These are phyloP conservation scores for Puccinia hordei DNA, from an alignment of 1,284 basidiomycete genomes.

Conservation along the genomic window DNA sequence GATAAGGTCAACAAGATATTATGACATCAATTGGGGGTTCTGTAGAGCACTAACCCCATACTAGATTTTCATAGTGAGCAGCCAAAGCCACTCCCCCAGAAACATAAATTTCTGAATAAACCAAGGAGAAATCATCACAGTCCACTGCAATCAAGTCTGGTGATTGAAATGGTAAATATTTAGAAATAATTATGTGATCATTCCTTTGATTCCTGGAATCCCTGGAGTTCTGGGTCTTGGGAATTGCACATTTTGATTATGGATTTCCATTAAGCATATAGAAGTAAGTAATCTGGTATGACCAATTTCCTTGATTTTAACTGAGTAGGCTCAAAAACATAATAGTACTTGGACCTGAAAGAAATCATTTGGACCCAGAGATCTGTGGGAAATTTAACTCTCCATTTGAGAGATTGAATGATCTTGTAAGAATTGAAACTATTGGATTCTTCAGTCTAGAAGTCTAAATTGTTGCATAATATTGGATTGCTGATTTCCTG, in stretches of 20 bases:
- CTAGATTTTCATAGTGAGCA: too few species aligned
- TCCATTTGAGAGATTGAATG: background rate
- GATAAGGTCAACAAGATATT: too few species aligned
- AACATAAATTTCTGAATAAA: too few species aligned
- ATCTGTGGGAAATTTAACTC: background rate
- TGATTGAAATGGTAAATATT: background rate
- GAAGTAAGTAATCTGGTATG: background rate
- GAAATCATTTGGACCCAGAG: background rate
- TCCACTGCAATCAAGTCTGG: background rate
- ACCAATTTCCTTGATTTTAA: background rate
- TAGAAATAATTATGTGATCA: background rate
- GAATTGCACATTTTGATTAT: background rate
- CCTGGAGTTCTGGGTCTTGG: background rate
- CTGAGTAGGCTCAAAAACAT: slow-evolving; percentile 1
- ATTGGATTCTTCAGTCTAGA: background rate
- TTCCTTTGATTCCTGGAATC: background rate
- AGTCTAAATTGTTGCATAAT: background rate
- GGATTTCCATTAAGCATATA: background rate
- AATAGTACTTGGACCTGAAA: background rate
- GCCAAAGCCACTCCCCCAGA: too few species aligned
- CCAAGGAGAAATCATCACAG: background rate
- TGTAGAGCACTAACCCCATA: too few species aligned
- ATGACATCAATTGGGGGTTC: too few species aligned
- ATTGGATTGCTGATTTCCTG: background rate
- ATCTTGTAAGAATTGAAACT: background rate